A percentile compares a stretch with the other conserved stretches of the same genome.
Evolutionary conservation across 306 rosid genomes (phyloP).

Genomic region (Elaeagnus macrophylla): DNA sequence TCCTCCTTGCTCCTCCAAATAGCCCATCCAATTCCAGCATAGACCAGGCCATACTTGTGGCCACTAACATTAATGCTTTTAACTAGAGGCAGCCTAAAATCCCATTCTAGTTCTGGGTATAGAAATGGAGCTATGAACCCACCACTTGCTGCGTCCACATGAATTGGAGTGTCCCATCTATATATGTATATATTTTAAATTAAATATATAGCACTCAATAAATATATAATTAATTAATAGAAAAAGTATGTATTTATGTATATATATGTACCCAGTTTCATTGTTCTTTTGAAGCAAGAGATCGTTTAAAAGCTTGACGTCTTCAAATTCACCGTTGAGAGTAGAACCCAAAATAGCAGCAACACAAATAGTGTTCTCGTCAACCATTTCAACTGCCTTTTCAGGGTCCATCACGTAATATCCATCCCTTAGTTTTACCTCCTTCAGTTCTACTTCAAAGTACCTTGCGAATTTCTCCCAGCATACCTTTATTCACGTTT

Average conservation of each 20-base stretch:
- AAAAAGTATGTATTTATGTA: not conserved
- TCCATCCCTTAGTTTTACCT: slow-evolving; percentile 62
- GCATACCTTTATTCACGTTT: slow-evolving; percentile 33
- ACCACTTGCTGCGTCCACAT: slow-evolving; percentile 80
- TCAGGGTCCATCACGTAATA: slow-evolving; percentile 74
- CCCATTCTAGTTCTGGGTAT: slow-evolving; percentile 78
- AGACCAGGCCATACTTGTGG: slow-evolving; percentile 74
- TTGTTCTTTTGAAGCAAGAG: slow-evolving; percentile 48
- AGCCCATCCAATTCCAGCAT: slow-evolving; percentile 76
- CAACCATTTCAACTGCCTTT: slow-evolving; percentile 67
- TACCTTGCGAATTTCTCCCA: slow-evolving; percentile 78
- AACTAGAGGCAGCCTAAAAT: slow-evolving; percentile 68
- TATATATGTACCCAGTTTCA: slow-evolving; percentile 32
- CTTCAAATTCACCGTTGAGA: slow-evolving; percentile 71
- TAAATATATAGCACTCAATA: too few species aligned
- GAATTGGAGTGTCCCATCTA: slow-evolving; percentile 77
- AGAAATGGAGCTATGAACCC: slow-evolving; percentile 77
- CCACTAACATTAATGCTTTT: slow-evolving; percentile 86
- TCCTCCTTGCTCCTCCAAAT: slow-evolving; percentile 55
- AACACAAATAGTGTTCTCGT: slow-evolving; percentile 72
- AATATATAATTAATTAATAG: too few species aligned
- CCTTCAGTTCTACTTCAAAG: slow-evolving; percentile 66
- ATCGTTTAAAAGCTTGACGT: slow-evolving; percentile 64
- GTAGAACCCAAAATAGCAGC: slow-evolving; percentile 83
- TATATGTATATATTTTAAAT: too few species aligned